Base-by-base conservation (phyloP, 1,284 basidiomycete species). In the Lentinula novae-zelandiae region DNA sequence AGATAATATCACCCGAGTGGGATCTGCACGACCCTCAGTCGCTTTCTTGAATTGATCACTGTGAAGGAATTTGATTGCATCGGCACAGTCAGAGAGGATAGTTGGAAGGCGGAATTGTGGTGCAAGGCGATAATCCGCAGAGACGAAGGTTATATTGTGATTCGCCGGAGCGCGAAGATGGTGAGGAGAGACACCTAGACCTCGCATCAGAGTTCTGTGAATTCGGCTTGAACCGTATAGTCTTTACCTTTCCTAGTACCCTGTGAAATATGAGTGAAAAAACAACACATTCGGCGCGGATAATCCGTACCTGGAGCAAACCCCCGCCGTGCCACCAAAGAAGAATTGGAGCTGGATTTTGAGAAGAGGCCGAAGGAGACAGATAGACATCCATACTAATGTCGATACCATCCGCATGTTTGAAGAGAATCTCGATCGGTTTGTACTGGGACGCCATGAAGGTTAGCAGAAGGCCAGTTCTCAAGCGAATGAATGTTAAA, bases 281-380 rank as follows among this genome's bases (percentile, higher is more conserved):
- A 10, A 6, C 39, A 38, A 7, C 13, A 27, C 27, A 46, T 53
- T 53, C 42, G 12, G 38, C 3, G 48, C 9, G 13, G 36, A 40
- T 33, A 46, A 42, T 20, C 61, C 39, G 27, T 60, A 67, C 69
- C 66, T 70, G 71, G 8, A 71, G 62, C 39, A 72, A 55, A 12
- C 71, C 69, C 10, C 69, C 70, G 72, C 75, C 75, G 63, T 76
- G 74, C 74, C 74, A 76, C 73, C 74, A 76, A 74, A 60, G 10
- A 74, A 39, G 22, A 51, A 55, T 38, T 0, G 74, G 73, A 2
- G 64, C 71, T 17, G 69, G 70, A 6, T 64, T 66, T 31, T 67
- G 67, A 57, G 67, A 66, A 1, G 68, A 72, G 5, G 73, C 71
- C 2, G 52, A 64, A 20, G 65, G 64, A 3, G 75, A 74, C 1